These are phyloP conservation scores for Leccinum boreale DNA, from an alignment of 768 basidiomycete species.

Conservation along the genomic window DNA sequence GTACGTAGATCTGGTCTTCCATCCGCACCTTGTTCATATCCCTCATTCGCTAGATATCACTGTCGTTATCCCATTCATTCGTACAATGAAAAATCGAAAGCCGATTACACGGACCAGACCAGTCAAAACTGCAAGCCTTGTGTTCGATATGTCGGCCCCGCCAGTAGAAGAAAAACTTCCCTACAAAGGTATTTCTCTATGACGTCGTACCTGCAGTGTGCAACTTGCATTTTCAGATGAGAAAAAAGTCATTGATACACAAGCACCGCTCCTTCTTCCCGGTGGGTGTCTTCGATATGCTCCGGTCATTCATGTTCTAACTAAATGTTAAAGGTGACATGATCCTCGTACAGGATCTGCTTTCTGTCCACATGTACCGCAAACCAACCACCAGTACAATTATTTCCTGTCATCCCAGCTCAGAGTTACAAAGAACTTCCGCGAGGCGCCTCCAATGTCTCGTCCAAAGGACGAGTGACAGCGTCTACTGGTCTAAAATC, in stretches of 20 bases:
- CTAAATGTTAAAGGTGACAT: constrained; percentile 8
- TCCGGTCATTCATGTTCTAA: neutral
- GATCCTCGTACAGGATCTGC: constrained; percentile 41
- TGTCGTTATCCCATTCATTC: constrained; percentile 51
- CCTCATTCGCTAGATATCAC: constrained; percentile 46
- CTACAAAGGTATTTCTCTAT: constrained; percentile 14
- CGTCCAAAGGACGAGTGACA: constrained; percentile 28
- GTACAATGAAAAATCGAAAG: constrained; percentile 32
- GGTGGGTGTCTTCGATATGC: constrained; percentile 20
- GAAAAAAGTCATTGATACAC: constrained; percentile 46
- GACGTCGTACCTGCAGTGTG: neutral
- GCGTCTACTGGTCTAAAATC: constrained; percentile 36
- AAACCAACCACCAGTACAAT: constrained; percentile 24
- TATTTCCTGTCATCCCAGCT: constrained; percentile 31
- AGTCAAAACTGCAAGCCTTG: constrained; percentile 12
- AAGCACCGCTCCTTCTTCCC: constrained; percentile 41
- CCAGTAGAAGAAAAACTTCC: constrained; percentile 1
- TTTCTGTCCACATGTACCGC: constrained; percentile 52
- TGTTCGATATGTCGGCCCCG: neutral
- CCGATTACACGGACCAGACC: constrained; percentile 16
- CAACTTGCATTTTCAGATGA: constrained; percentile 12
- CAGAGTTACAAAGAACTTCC: constrained; percentile 23
- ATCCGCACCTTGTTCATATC: constrained; percentile 1
- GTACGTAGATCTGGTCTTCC: constrained; percentile 40
- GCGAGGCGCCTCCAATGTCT: constrained; percentile 30